Evolutionary conservation across 2,329 filamentous ascomycete species (phyloP).

Genomic region (Mycocentrospora acerina): DNA sequence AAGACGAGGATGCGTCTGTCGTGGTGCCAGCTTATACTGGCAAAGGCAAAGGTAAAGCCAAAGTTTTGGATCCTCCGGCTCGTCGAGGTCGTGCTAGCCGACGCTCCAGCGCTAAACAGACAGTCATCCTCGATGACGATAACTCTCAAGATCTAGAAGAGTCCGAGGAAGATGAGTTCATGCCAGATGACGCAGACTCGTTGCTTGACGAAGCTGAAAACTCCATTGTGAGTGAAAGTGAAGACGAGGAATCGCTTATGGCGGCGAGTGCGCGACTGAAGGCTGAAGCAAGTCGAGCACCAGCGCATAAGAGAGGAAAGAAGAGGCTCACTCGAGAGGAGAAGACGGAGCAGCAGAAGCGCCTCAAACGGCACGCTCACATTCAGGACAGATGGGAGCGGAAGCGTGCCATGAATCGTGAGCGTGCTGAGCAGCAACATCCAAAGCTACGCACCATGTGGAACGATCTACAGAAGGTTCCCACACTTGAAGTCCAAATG

Average conservation of each 20-base stretch:
- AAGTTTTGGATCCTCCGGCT: conserved; percentile 11
- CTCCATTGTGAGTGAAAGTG: conserved; percentile 24
- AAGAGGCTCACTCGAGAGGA: conserved; percentile 29
- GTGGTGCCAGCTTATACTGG: conserved; percentile 5
- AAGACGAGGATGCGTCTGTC: conserved; percentile 17
- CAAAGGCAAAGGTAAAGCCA: conserved; percentile 30
- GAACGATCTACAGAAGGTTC: conserved; percentile 68
- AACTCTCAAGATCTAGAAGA: conserved; percentile 22
- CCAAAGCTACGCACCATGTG: conserved; percentile 84
- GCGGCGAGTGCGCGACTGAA: conserved; percentile 18
- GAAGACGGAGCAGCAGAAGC: conserved; percentile 18
- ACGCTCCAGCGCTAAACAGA: conserved; percentile 23
- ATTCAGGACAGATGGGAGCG: conserved; percentile 45
- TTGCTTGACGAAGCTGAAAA: conserved; percentile 18
- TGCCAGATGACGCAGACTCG: conserved; percentile 24
- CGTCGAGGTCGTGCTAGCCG: conserved; percentile 18
- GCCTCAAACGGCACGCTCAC: conserved; percentile 31
- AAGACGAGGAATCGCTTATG: conserved; percentile 31
- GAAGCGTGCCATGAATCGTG: conserved; percentile 57
- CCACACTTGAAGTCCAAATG: conserved; percentile 63
- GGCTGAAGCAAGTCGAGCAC: conserved; percentile 9
- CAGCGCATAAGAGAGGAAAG: conserved; percentile 20
- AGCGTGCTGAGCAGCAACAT: conserved; percentile 72
- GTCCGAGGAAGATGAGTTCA: conserved; percentile 33
- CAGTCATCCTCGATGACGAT: conserved; percentile 13